These are phyloP conservation scores for Saitozyma sp. DNA, from an alignment of 768 basidiomycete species.

Conservation along the genomic window DNA sequence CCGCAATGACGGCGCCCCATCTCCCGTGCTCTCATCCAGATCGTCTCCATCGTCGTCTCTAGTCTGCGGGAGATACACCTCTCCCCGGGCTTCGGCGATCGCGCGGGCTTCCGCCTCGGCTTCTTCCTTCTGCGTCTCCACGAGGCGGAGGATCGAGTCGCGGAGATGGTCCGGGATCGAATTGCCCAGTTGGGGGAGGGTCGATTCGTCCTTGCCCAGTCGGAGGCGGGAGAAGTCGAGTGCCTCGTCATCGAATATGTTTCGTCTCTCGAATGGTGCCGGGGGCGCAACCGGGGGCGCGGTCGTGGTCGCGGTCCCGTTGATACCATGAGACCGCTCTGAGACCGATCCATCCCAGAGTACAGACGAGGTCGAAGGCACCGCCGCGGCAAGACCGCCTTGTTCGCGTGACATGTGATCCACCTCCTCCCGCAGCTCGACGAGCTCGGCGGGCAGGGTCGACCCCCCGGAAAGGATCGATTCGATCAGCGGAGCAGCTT, in stretches of 20 bases:
- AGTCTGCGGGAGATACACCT: conserved; percentile 56
- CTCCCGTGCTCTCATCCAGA: conserved; percentile 36
- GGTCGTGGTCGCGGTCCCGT: not conserved
- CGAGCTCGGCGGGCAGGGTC: conserved; percentile 65
- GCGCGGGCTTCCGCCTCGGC: conserved; percentile 54
- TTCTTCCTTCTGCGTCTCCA: conserved; percentile 70
- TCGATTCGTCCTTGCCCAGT: conserved; percentile 63
- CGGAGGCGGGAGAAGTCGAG: conserved; percentile 66
- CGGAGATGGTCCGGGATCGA: conserved; percentile 8
- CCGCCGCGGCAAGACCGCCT: conserved; percentile 1
- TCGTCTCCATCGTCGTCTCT: conserved; percentile 22
- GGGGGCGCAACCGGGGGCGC: not conserved
- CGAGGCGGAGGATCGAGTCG: conserved; percentile 68
- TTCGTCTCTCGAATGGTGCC: conserved; percentile 55
- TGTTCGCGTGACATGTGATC: conserved; percentile 14
- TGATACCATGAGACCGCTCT: too few species aligned
- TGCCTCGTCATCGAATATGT: conserved; percentile 71
- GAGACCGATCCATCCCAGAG: too few species aligned
- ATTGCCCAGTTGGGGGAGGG: conserved; percentile 1
- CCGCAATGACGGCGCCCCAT: conserved; percentile 19
- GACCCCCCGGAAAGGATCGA: conserved; percentile 58
- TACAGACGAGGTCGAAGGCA: not conserved
- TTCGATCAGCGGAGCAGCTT: conserved; percentile 40
- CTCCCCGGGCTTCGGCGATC: conserved; percentile 54
- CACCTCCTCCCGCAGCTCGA: conserved; percentile 59